These are phyloP conservation scores for Phaseolus lunatus DNA, from an alignment of 306 rosid genomes.

Conservation along the genomic window DNA sequence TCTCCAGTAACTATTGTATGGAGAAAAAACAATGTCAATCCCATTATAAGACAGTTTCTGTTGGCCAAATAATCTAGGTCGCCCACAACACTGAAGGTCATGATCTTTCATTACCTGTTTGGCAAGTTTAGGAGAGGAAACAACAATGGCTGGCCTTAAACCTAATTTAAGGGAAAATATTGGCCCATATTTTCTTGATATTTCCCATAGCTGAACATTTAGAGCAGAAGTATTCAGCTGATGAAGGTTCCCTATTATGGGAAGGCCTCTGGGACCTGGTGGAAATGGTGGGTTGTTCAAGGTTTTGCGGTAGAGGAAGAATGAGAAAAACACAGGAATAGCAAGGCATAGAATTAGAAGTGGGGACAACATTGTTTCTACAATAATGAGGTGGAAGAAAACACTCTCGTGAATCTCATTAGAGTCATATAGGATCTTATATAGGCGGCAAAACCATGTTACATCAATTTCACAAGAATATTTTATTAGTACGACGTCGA, in stretches of 20 bases:
- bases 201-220: constrained; percentile 36
- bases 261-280: constrained; percentile 60
- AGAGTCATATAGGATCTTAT: too few relatives aligned
- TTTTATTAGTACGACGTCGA: too few relatives aligned
- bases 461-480: too few relatives aligned
- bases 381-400: too few relatives aligned
- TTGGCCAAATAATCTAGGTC: constrained; percentile 32
- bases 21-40: constrained; percentile 45
- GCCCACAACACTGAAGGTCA: constrained; percentile 29
- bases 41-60: constrained; percentile 47
- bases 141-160: constrained; percentile 16
- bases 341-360: neutral
- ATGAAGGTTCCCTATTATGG: constrained; percentile 58
- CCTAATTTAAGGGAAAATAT: constrained; percentile 53
- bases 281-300: neutral
- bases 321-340: neutral
- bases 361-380: neutral
- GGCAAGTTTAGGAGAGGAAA: constrained; percentile 31
- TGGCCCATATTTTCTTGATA: constrained; percentile 46
- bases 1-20: constrained; percentile 50
- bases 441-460: too few relatives aligned
- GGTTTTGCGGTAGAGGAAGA: neutral
- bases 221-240: constrained; percentile 33
- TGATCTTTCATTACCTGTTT: constrained; percentile 23
- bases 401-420: too few relatives aligned